Base-by-base conservation (phyloP, 2,329 filamentous ascomycete species). In the Penicillium sp. region DNA sequence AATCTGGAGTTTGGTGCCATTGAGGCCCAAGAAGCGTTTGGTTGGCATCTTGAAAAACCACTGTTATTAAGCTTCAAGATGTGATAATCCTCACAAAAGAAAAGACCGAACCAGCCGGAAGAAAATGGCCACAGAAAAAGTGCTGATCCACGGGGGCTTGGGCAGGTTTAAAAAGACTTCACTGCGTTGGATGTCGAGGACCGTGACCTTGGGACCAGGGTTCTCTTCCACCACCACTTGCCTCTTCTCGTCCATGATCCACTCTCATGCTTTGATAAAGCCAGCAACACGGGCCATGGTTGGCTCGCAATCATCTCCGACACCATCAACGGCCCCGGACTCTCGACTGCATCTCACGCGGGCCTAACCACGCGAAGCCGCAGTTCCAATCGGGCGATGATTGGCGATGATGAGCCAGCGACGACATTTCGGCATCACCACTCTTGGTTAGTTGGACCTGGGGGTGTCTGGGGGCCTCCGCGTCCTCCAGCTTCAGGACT, bases 1-100 rank as follows among this genome's bases (percentile, higher is more conserved):
- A 18, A 68, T 49, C 39, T 68, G 64, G 23, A 70, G 59, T 33
- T 52, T 54, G 31, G 54, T 54, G 57, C 68, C 68, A 43, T 55
- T 56, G 10, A 69, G 60, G 52, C 66, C 66, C 45, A 66, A 57
- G 42, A 61, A 68, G 14, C 48, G 55, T 28, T 42, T 52, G 26
- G 51, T 49, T 22, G 42, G 37, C 48, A 55, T 59, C 10, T 40
- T 56, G 29, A 32, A 18, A 18, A 10, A 36, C 8, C 7, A 30
- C 20, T 10, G 16, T 15, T 18, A 16, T 8, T 18, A 4, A 10
- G 25, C 28, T 33, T 4, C 31, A 23, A 4, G 12, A 29, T 7
- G 20, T 22, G 18, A 22, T 22, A 22, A 22, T 9, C 5, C 5
- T 9, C 18, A 22, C 5, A 9, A 17, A 31, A 13, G 12, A 39